phyloP scores from a whole-genome alignment of 805 yeast genomes.

The Saturnispora quitensis region DNA sequence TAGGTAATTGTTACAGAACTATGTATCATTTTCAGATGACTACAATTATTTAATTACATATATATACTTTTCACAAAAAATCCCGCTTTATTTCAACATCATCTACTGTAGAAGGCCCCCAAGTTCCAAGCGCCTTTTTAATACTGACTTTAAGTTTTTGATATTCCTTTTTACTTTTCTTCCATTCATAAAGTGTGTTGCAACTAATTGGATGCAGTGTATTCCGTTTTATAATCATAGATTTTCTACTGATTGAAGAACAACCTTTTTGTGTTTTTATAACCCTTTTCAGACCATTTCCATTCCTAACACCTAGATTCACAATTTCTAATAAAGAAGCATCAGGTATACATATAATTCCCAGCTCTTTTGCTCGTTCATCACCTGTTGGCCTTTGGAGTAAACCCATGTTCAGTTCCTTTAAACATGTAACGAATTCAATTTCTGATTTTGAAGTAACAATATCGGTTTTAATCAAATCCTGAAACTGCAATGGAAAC shows the following conservation, averaged over 20 bases:
- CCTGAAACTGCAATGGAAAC: slow-evolving; percentile 5
- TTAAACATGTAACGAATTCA: slow-evolving; percentile 1
- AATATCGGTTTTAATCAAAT: background rate
- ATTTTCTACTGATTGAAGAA: slow-evolving; percentile 11
- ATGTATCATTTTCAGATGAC: background rate
- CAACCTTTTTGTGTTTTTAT: slow-evolving; percentile 29
- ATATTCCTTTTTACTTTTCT: slow-evolving; percentile 2
- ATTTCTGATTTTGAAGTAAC: slow-evolving; percentile 7
- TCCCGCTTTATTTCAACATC: slow-evolving; percentile 9
- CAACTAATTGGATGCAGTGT: background rate
- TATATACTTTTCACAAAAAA: background rate
- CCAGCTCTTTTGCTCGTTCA: slow-evolving; percentile 18
- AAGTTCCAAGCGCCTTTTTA: slow-evolving; percentile 10
- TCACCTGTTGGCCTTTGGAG: slow-evolving; percentile 6
- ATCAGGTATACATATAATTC: slow-evolving; percentile 23
- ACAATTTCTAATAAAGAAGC: slow-evolving; percentile 29
- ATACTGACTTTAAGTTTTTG: slow-evolving; percentile 3
- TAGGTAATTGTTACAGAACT: background rate
- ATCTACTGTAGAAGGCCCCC: slow-evolving; percentile 11
- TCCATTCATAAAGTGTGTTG: slow-evolving; percentile 13
- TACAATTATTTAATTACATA: background rate
- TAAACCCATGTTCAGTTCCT: background rate
- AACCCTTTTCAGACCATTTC: slow-evolving; percentile 40
- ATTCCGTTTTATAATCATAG: slow-evolving; percentile 7
- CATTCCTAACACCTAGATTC: slow-evolving; percentile 54